phyloP scores from a whole-genome alignment of 2,329 filamentous ascomycete genomes.

The Plectosphaerella plurivora region DNA sequence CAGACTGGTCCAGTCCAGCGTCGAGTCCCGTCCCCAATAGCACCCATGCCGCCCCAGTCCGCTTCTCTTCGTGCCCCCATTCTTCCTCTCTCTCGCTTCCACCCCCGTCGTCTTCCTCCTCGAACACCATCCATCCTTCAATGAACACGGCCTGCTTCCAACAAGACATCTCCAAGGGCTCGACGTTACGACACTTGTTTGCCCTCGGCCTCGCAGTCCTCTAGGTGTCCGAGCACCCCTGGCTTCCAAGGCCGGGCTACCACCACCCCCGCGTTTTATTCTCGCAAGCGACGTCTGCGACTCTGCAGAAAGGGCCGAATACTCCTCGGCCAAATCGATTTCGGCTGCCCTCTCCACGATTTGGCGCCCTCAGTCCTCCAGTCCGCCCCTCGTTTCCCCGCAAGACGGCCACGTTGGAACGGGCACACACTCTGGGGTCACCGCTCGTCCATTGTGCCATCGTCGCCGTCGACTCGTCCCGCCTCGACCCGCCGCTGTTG shows the following conservation, averaged over 20 bases:
- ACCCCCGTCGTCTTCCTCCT: too few relatives aligned
- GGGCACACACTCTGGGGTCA: background rate
- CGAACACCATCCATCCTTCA: background rate
- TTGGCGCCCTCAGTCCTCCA: background rate
- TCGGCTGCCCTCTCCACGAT: slow-evolving; percentile 1
- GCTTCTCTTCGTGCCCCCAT: too few relatives aligned
- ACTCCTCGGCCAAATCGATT: slow-evolving; percentile 2
- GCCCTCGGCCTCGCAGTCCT: background rate
- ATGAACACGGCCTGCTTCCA: background rate
- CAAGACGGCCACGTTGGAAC: background rate
- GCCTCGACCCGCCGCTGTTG: background rate
- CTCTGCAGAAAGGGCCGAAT: slow-evolving; percentile 4
- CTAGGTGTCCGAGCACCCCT: background rate
- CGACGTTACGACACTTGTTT: background rate
- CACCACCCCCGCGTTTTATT: slow-evolving; percentile 2
- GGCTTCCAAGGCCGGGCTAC: background rate
- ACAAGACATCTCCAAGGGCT: background rate
- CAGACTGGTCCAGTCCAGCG: too few relatives aligned
- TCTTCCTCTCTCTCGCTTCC: too few relatives aligned
- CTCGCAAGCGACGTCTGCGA: background rate
- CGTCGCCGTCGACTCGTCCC: too few relatives aligned
- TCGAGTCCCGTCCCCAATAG: too few relatives aligned
- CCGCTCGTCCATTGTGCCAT: background rate
- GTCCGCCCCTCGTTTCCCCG: slow-evolving; percentile 1
- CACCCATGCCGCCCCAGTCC: too few relatives aligned